Evolutionary conservation across 371 early-diverging fungal species (phyloP).

Genomic region (Rhizopus stolonifer): DNA sequence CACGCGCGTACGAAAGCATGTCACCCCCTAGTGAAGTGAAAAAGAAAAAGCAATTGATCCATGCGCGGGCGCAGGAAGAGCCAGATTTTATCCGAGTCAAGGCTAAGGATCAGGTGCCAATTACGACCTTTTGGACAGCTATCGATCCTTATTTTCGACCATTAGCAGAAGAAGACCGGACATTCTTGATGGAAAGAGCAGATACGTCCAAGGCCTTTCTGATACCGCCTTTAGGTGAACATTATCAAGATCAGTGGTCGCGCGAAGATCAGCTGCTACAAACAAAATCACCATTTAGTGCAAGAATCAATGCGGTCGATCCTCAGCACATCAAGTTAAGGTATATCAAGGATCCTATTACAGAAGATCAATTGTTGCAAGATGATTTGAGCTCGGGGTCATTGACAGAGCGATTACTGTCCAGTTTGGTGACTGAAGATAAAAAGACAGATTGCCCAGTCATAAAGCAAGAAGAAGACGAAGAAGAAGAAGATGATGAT

Average conservation of each 20-base stretch:
- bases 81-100: constrained; percentile 46
- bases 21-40: constrained; percentile 31
- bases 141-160: constrained; percentile 83
- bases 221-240: constrained; percentile 76
- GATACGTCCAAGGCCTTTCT: constrained; percentile 71
- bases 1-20: constrained; percentile 17
- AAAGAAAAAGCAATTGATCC: constrained; percentile 11
- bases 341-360: constrained; percentile 24
- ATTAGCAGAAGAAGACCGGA: constrained; percentile 77
- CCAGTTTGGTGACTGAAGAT: constrained; percentile 67
- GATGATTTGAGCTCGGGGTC: constrained; percentile 60
- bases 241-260: constrained; percentile 80
- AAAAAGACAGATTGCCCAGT: neutral
- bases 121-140: constrained; percentile 76
- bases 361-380: constrained; percentile 52
- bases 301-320: too few relatives aligned
- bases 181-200: constrained; percentile 59
- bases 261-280: constrained; percentile 65
- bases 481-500: constrained; percentile 9
- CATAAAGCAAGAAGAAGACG: constrained; percentile 26
- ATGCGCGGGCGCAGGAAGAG: constrained; percentile 25
- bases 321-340: constrained; percentile 6
- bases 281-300: neutral
- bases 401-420: constrained; percentile 73
- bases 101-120: constrained; percentile 72